Conservation (phyloP, 2,329 filamentous ascomycete genomes). For the Hirsutella minnesotensis region DNA sequence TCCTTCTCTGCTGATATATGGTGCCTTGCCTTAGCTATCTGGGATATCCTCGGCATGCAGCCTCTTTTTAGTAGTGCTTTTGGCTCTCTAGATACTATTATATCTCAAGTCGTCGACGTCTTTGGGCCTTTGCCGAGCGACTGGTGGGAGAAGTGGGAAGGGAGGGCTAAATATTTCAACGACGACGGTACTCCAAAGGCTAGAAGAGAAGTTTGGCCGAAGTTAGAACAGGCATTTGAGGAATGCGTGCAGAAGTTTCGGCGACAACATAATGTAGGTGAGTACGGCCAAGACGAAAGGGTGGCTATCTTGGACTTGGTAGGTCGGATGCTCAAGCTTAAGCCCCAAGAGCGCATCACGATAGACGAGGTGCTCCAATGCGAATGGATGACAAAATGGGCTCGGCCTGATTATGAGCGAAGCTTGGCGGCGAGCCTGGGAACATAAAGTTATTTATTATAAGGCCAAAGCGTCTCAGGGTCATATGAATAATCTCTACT, state of each 20-base stretch:
- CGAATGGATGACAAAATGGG: not conserved
- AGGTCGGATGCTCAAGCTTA: not conserved
- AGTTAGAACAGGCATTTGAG: not conserved
- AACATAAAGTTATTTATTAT: no score
- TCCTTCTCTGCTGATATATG: conserved; percentile 26
- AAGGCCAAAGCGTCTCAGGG: no score
- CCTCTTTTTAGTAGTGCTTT: not conserved
- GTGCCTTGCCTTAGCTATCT: conserved; percentile 24
- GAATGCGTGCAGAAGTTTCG: not conserved
- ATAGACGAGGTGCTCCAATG: not conserved
- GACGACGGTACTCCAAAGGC: not conserved
- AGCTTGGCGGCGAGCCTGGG: no score
- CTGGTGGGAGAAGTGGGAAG: conserved; percentile 10
- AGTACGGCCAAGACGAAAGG: not conserved
- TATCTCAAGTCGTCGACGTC: conserved; percentile 2
- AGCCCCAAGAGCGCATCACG: not conserved
- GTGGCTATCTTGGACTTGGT: not conserved
- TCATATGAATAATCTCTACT: no score
- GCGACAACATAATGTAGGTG: not conserved
- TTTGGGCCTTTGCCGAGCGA: conserved; percentile 7
- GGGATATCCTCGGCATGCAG: conserved; percentile 16
- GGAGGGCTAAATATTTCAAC: conserved; percentile 2
- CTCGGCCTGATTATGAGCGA: not conserved
- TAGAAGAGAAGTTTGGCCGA: not conserved
- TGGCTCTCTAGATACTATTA: conserved; percentile 5